Evolutionary conservation across 1,284 basidiomycete species (phyloP).

Genomic region (Boletus albobrunnescens): DNA sequence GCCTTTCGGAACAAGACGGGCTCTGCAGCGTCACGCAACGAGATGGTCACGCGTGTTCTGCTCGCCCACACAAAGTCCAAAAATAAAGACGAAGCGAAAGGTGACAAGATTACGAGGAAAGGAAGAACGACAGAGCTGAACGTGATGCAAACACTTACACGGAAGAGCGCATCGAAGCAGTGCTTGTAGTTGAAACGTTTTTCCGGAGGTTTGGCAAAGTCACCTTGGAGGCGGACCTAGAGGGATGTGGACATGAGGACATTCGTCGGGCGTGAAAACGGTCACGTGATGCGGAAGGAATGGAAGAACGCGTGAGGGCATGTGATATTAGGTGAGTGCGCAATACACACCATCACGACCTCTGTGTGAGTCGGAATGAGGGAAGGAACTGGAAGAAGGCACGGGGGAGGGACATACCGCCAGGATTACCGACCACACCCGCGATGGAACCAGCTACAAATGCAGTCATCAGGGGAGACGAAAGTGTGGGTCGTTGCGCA

Average conservation of each 20-base stretch:
- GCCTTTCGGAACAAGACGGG: constrained; percentile 10
- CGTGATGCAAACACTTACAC: constrained; percentile 43
- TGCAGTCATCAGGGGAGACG: neutral
- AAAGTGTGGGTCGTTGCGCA: neutral
- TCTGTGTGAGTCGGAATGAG: constrained; percentile 40
- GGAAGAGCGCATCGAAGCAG: constrained; percentile 78
- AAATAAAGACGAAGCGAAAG: neutral
- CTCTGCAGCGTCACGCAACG: neutral
- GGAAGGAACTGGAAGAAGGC: neutral
- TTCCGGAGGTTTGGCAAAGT: constrained; percentile 81
- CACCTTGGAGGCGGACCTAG: constrained; percentile 70
- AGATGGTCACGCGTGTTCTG: neutral
- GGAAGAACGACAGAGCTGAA: neutral
- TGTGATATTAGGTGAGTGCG: constrained; percentile 14
- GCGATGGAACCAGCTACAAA: constrained; percentile 78
- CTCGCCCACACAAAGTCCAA: neutral
- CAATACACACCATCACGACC: constrained; percentile 67
- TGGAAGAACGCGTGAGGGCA: constrained; percentile 15
- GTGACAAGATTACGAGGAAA: constrained; percentile 1
- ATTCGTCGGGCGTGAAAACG: constrained; percentile 1
- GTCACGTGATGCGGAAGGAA: constrained; percentile 18
- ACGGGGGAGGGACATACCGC: constrained; percentile 47
- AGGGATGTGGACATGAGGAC: too few relatives aligned
- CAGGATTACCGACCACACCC: constrained; percentile 85
- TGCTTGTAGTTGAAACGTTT: constrained; percentile 85